A percentile compares a stretch with the other conserved stretches of the same genome.
Evolutionary conservation across 2,329 filamentous ascomycete genomes (phyloP).

Genomic region (Tolypocladium cylindrosporum): DNA sequence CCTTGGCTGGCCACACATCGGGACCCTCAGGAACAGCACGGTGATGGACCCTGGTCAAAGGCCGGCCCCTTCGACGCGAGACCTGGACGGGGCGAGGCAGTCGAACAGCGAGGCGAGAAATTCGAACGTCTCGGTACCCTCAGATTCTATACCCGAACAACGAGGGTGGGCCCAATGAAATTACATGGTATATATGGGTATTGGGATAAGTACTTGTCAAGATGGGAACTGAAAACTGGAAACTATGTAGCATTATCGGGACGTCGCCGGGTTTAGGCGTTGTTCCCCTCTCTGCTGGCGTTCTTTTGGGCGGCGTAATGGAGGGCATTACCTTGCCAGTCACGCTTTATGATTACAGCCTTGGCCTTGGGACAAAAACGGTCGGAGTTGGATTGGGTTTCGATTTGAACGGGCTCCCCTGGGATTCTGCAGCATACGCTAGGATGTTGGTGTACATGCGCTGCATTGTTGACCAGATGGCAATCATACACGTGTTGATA

Average conservation of each 20-base stretch:
- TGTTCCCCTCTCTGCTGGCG: not conserved
- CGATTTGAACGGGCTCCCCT: not conserved
- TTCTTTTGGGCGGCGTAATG: not conserved
- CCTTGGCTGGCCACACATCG: constrained; percentile 25
- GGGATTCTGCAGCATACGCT: not conserved
- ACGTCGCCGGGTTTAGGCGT: not conserved
- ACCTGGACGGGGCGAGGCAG: not conserved
- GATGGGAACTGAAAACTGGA: not conserved
- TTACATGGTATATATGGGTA: not conserved
- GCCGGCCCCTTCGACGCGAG: not conserved
- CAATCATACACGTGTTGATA: not conserved
- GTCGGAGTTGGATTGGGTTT: not conserved
- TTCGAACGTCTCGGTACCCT: not conserved
- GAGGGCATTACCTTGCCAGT: not conserved
- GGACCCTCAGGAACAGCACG: constrained; percentile 14
- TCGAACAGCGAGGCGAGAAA: not conserved
- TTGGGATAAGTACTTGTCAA: not conserved
- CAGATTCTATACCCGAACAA: not conserved
- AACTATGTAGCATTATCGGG: not conserved
- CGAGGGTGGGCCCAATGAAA: not conserved
- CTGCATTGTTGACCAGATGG: not conserved
- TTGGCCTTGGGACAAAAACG: not conserved
- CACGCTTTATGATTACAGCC: not conserved
- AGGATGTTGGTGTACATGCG: not conserved
- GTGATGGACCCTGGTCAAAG: constrained; percentile 3